Conservation (phyloP, 306 rosid species). For the Senna siamea region DNA sequence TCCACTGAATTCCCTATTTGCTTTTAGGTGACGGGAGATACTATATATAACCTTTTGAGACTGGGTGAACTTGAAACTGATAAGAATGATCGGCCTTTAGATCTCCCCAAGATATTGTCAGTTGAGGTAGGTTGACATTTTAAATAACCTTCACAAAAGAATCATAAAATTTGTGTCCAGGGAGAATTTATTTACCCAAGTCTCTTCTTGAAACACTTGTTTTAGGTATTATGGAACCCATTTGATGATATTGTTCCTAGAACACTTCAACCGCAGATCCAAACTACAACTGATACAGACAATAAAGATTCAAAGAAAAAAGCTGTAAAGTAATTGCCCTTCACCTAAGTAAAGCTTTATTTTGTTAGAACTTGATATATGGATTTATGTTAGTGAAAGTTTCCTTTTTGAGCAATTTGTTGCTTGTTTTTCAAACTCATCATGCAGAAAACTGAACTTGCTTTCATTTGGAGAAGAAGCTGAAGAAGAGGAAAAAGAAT, state of each 20-base stretch:
- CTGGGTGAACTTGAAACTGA: slow-evolving; percentile 87
- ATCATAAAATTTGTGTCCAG: slow-evolving; percentile 15
- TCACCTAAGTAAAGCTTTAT: background rate
- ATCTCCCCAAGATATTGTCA: slow-evolving; percentile 80
- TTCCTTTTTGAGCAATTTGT: slow-evolving; percentile 4
- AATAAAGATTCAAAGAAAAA: slow-evolving; percentile 71
- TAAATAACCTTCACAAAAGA: slow-evolving; percentile 19
- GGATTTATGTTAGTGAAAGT: background rate
- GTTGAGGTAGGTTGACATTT: slow-evolving; percentile 70
- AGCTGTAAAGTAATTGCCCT: slow-evolving; percentile 73
- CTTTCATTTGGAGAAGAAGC: slow-evolving; percentile 98
- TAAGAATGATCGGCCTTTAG: slow-evolving; percentile 79
- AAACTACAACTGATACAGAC: slow-evolving; percentile 52
- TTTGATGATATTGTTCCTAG: slow-evolving; percentile 89
- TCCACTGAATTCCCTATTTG: slow-evolving; percentile 36
- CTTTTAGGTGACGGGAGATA: slow-evolving; percentile 93
- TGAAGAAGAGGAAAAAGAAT: slow-evolving; percentile 92
- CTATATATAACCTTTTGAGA: slow-evolving; percentile 79
- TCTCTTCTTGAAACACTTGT: slow-evolving; percentile 30
- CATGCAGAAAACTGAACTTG: slow-evolving; percentile 76
- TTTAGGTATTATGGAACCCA: slow-evolving; percentile 91
- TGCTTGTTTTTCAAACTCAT: slow-evolving; percentile 31
- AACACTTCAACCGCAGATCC: slow-evolving; percentile 45
- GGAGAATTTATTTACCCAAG: slow-evolving; percentile 33
- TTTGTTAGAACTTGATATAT: slow-evolving; percentile 25